phyloP scores from a whole-genome alignment of 805 yeast genomes.

The Pichia nanzhaoensis region DNA sequence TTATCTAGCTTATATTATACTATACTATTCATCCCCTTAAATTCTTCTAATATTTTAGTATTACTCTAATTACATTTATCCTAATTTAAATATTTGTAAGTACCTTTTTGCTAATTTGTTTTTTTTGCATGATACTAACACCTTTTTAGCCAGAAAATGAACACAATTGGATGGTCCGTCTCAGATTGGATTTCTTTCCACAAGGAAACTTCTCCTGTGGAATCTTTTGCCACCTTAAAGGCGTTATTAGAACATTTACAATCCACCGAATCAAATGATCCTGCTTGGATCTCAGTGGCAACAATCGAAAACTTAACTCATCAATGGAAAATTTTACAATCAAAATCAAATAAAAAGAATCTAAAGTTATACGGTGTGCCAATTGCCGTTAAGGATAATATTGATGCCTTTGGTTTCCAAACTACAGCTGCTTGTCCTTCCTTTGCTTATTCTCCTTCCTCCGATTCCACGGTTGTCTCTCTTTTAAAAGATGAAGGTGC shows the following conservation, averaged over 20 bases:
- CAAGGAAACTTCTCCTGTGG: conserved; percentile 49
- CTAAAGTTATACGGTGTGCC: conserved; percentile 90
- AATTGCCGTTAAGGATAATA: conserved; percentile 89
- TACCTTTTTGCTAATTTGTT: neutral
- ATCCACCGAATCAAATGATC: conserved; percentile 41
- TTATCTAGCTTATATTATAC: too few relatives aligned
- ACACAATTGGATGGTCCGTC: conserved; percentile 68
- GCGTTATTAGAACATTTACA: conserved; percentile 42
- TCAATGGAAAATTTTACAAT: conserved; percentile 75
- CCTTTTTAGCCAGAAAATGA: conserved; percentile 6
- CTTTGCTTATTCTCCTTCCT: conserved; percentile 57
- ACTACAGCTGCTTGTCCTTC: conserved; percentile 98
- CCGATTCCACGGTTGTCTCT: conserved; percentile 70
- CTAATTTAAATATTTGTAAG: too few relatives aligned
- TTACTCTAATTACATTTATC: too few relatives aligned
- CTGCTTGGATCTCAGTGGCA: conserved; percentile 89
- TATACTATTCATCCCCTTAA: too few relatives aligned
- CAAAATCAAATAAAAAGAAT: conserved; percentile 44
- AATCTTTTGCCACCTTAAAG: conserved; percentile 46
- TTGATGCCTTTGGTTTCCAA: conserved; percentile 71
- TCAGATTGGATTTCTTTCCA: conserved; percentile 74
- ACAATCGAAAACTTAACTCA: conserved; percentile 52
- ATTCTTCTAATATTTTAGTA: too few relatives aligned
- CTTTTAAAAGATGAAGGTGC: conserved; percentile 87
- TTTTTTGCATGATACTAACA: neutral